These are phyloP conservation scores for Basidiobolus meristosporus DNA, from an alignment of 371 early-diverging fungal genomes.

Conservation along the genomic window DNA sequence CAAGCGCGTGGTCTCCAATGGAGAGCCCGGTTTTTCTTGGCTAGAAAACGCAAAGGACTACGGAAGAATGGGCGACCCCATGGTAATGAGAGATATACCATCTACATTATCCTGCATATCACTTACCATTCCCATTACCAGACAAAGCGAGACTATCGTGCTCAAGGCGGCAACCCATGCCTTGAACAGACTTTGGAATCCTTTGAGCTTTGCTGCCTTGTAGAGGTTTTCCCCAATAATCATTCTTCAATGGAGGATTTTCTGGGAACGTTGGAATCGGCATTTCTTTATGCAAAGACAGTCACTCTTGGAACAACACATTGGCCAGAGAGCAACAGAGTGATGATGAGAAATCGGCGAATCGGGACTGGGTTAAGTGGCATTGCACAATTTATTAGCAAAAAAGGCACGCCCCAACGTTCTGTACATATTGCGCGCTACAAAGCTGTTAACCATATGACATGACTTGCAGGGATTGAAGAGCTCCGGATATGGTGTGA, in stretches of 20 bases:
- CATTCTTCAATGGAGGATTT: conserved; percentile 10
- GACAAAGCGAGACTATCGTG: conserved; percentile 7
- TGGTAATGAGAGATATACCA: not conserved
- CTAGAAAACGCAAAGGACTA: conserved; percentile 12
- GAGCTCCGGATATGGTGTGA: conserved; percentile 11
- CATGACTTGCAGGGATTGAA: not conserved
- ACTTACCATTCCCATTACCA: too few species aligned
- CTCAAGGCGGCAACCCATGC: conserved; percentile 17
- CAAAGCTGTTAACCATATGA: not conserved
- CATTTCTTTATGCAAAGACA: conserved; percentile 16
- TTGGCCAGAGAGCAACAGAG: conserved; percentile 13
- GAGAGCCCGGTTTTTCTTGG: conserved; percentile 19
- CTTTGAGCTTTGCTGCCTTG: conserved; percentile 16
- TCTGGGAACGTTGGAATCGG: conserved; percentile 12
- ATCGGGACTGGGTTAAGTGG: conserved; percentile 14
- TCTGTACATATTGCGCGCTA: not conserved
- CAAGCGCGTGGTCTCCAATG: conserved; percentile 9
- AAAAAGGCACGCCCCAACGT: conserved; percentile 5
- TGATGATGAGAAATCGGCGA: conserved; percentile 16
- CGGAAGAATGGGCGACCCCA: conserved; percentile 10
- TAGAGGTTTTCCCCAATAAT: conserved; percentile 14
- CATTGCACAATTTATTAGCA: conserved; percentile 13
- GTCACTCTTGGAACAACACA: conserved; percentile 15
- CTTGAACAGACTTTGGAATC: conserved; percentile 16
- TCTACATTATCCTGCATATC: not conserved